Evolutionary conservation across 1,139 yeast species (phyloP).

Genomic region (Sugiyamaella neomexicana): DNA sequence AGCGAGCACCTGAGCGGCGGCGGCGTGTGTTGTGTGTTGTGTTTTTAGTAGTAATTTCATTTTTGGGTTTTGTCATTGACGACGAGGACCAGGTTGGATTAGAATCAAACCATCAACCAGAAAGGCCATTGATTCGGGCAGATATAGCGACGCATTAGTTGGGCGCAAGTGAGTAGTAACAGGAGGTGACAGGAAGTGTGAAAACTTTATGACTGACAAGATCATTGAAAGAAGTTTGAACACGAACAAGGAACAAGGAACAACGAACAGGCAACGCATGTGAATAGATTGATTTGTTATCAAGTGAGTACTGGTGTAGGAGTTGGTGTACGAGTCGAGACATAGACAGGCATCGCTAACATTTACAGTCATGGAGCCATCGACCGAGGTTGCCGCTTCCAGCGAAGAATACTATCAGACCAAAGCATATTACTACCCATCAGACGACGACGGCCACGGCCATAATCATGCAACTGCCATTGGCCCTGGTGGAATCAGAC

Average conservation of each 20-base stretch:
- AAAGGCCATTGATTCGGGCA: too few species aligned
- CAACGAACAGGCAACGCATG: neutral
- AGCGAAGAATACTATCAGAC: constrained; percentile 7
- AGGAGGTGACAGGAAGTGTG: too few species aligned
- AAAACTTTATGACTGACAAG: too few species aligned
- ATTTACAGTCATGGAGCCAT: constrained; percentile 8
- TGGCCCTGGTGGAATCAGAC: neutral
- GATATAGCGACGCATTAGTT: too few species aligned
- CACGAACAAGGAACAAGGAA: neutral
- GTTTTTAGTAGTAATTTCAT: too few species aligned
- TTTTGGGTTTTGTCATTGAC: too few species aligned
- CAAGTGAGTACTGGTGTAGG: neutral
- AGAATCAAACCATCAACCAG: too few species aligned
- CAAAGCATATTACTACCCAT: constrained; percentile 6
- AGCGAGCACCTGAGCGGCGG: too few species aligned
- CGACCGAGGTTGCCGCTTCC: constrained; percentile 8
- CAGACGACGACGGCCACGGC: neutral
- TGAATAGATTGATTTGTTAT: too few species aligned
- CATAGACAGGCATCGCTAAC: constrained; percentile 3
- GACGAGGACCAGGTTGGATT: too few species aligned
- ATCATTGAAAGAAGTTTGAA: neutral
- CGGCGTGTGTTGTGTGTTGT: too few species aligned
- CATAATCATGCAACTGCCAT: neutral
- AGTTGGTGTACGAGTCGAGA: constrained; percentile 10
- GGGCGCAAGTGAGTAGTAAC: too few species aligned